phyloP scores from a whole-genome alignment of 495 filamentous ascomycete species.

The Tuber indicum region DNA sequence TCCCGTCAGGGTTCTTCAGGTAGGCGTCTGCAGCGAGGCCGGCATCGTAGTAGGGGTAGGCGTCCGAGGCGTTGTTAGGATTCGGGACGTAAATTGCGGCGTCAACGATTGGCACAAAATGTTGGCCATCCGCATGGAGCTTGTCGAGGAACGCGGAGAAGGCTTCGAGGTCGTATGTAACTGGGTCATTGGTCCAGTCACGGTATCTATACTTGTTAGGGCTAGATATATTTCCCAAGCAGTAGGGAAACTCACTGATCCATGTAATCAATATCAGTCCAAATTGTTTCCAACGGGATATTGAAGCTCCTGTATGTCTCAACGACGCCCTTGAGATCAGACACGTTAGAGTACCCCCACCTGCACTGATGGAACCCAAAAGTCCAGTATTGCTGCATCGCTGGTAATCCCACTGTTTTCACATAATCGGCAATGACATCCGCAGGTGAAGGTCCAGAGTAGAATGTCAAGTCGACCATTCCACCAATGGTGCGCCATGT shows the following conservation, averaged over 20 bases:
- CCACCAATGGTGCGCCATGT: conserved; percentile 81
- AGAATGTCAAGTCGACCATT: conserved; percentile 83
- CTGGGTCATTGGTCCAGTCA: not conserved
- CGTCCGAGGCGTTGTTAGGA: conserved; percentile 62
- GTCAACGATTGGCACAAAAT: conserved; percentile 82
- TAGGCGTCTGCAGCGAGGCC: conserved; percentile 49
- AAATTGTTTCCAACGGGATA: conserved; percentile 83
- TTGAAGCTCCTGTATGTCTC: conserved; percentile 67
- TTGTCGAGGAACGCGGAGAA: conserved; percentile 51
- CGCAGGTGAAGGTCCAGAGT: conserved; percentile 65
- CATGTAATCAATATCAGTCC: conserved; percentile 83
- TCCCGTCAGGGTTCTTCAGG: conserved; percentile 53
- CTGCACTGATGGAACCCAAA: conserved; percentile 80
- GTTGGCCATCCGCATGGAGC: conserved; percentile 61
- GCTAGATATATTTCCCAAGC: not conserved
- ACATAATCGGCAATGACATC: conserved; percentile 70
- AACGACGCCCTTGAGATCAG: conserved; percentile 69
- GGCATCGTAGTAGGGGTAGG: conserved; percentile 61
- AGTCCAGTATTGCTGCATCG: conserved; percentile 80
- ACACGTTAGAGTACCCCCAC: conserved; percentile 73
- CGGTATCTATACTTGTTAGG: conserved; percentile 5
- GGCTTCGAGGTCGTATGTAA: not conserved
- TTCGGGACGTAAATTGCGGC: conserved; percentile 73
- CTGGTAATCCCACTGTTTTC: conserved; percentile 59
- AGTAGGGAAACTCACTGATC: conserved; percentile 55